phyloP scores from a whole-genome alignment of 306 rosid species.

The Adenanthera pavonina region DNA sequence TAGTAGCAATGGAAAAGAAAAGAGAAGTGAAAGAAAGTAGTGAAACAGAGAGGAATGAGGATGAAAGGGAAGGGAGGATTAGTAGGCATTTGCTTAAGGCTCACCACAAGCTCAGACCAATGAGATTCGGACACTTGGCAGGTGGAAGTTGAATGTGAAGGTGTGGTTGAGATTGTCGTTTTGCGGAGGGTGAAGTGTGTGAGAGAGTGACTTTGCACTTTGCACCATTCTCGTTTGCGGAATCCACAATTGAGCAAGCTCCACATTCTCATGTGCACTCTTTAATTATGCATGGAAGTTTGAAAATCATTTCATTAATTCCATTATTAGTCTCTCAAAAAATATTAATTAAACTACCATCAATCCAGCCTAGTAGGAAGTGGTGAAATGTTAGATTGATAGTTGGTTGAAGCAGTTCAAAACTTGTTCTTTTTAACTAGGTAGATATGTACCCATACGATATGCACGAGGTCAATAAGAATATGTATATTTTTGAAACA shows the following conservation, averaged over 20 bases:
- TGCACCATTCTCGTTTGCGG: background rate
- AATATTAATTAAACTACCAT: too few relatives aligned
- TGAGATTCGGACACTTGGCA: constrained; percentile 35
- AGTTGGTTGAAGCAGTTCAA: too few relatives aligned
- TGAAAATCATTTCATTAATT: background rate
- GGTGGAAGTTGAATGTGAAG: constrained; percentile 29
- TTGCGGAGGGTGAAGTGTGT: background rate
- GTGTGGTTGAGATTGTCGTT: background rate
- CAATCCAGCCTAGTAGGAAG: too few relatives aligned
- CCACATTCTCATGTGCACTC: background rate
- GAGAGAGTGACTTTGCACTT: background rate
- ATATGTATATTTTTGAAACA: too few relatives aligned
- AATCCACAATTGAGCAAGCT: constrained; percentile 16
- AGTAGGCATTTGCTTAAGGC: background rate
- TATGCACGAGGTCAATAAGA: too few relatives aligned
- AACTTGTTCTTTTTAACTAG: too few relatives aligned
- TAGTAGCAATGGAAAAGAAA: background rate
- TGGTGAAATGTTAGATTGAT: too few relatives aligned
- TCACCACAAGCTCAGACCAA: background rate
- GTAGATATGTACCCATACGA: too few relatives aligned
- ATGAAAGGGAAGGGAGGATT: background rate
- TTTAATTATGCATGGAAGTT: background rate
- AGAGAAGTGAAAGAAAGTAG: background rate
- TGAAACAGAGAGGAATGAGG: background rate
- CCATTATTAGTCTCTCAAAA: too few relatives aligned